Base-by-base conservation (phyloP, 257 asterid genomes). In the Vinca minor region DNA sequence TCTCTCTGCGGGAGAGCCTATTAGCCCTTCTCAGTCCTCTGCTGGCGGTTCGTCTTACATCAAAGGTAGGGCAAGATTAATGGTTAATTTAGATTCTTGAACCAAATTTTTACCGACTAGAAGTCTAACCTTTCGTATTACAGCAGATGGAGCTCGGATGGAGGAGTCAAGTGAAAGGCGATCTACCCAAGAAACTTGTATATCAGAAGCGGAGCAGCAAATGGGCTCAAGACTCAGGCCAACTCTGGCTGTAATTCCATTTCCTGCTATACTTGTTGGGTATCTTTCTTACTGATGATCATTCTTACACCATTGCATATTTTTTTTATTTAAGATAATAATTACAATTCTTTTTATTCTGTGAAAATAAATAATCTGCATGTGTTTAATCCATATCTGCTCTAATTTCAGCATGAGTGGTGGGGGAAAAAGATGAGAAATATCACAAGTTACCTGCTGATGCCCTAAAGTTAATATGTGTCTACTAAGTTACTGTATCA, bases 191-290 rank as follows among this genome's bases (percentile, higher is more conserved):
- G 83, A 82, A 11, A 63, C 82, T 68, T 80, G 79, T 66, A 35
- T 69, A 65, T 79, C 76, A 59, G 98, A 91, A 70, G 73, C 77
- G 25, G 98, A 87, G 72, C 95, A 85, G 76, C 98, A 89, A 64
- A 70, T 71, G 41, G 79, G 74, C 69, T 73, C 86, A 69, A 82
- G 89, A 71, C 82, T 84, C 72, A 86, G 87, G 73, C 89, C 96
- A 66, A 84, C 97, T 35, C 78, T 89, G 63, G 82, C 96, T 73
- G 95, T 79, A 41, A 84, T 93, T 78, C 99, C 99, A 47, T 85
- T 85, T 83, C 99, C 99, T 59, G 82, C 96, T 70, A 76, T 93
- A 76, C 99, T 92, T 81, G 91, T 92, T 60, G 97, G 98, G 98
- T 92, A 89, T 68, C 82, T 52, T 71, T 72, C 56, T 58, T 72